Evolutionary conservation across 257 asterid species (phyloP), one percentile per base, ranked within the genome.

Genomic region (Coffea eugenioides): DNA sequence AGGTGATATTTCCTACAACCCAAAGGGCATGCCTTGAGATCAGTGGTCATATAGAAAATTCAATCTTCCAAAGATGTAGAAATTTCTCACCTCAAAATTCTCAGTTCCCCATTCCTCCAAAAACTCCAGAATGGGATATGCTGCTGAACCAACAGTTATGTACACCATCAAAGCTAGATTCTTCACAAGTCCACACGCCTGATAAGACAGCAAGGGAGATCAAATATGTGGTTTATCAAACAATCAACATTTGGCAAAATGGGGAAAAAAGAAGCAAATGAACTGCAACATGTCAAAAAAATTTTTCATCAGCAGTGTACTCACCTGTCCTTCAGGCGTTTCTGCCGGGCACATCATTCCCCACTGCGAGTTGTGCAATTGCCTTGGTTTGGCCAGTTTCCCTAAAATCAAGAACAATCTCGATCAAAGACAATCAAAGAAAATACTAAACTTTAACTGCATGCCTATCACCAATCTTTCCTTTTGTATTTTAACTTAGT

Each of bases 341-440:
- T 95, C 99, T 34, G 97, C 99, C 71, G 99, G 98, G 84, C 99
- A 95, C 99, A 95, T 95, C 99, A 95, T 95, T 88, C 99, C 99
- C 99, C 99, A 95, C 78, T 95, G 99, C 20, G 99, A 95, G 85
- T 95, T 95, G 86, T 95, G 99, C 85, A 95, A 82, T 89, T 95
- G 99, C 89, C 99, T 91, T 23, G 98, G 99, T 84, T 93, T 93
- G 57, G 99, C 99, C 88, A 95, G 89, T 86, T 95, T 95, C 67
- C 98, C 99, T 95, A 36, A 66, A 86, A 61, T 78, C 41, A 76
- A 81, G 81, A 72, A 39, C 21, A 66, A 66, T 45, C 67, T 20
- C 18, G 4, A 51, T 27, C 39, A 67, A 67, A 6, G 71, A 39
- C 6, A n/a, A 66, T 45, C 25, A 27, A 12, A 34, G 20, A 54